Evolutionary conservation across 148 eudicot genomes (phyloP).

Genomic region (Selenicereus undatus): DNA sequence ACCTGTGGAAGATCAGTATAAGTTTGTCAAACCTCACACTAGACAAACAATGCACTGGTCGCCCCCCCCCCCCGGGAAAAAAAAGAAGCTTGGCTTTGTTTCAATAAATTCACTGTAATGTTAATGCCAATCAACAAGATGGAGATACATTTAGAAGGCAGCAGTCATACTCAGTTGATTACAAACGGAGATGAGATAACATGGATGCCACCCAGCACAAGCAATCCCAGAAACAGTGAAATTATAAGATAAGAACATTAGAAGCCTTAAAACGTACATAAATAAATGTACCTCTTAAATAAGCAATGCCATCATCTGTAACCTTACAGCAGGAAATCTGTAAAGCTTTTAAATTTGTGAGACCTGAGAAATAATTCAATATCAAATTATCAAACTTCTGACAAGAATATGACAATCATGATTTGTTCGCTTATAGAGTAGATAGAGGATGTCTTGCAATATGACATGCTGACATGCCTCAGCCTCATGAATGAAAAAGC

Average conservation of each 20-base stretch:
- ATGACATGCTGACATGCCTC: background rate
- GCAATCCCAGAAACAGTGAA: background rate
- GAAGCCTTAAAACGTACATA: background rate
- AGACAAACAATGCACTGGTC: too few species aligned
- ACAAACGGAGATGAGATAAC: background rate
- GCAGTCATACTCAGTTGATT: background rate
- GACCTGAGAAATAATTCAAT: conserved; percentile 40
- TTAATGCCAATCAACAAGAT: background rate
- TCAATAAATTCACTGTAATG: background rate
- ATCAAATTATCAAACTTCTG: conserved; percentile 14
- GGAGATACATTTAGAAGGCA: too few species aligned
- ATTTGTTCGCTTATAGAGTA: background rate
- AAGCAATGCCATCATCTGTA: conserved; percentile 59
- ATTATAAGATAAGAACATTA: background rate
- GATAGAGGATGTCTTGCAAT: background rate
- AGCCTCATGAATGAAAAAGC: background rate
- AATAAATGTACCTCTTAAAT: conserved; percentile 43
- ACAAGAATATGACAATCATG: background rate
- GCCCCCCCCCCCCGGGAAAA: too few species aligned
- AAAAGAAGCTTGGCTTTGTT: background rate
- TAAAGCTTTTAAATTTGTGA: conserved; percentile 51
- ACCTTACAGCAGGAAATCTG: conserved; percentile 67
- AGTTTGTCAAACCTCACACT: background rate
- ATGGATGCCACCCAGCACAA: background rate
- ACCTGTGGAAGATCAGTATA: conserved; percentile 32